phyloP scores from a whole-genome alignment of 176 grass and related monocot genomes.

The Cenchrus purpureus region DNA sequence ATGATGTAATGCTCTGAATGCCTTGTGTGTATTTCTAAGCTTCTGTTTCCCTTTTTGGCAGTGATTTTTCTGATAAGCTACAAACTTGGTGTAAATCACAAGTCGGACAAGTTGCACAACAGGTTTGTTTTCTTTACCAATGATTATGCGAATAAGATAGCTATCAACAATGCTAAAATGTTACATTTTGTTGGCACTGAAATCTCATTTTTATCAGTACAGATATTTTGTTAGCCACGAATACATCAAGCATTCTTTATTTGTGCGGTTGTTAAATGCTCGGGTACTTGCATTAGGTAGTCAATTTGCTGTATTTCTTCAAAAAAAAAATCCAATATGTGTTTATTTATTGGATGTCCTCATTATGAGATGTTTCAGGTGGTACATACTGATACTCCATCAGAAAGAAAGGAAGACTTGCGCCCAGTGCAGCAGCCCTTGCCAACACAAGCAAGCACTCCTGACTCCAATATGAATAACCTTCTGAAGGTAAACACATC shows the following conservation, averaged over 20 bases:
- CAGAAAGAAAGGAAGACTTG: slow-evolving; percentile 34
- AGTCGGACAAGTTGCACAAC: slow-evolving; percentile 46
- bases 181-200: background rate
- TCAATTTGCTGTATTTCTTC: slow-evolving; percentile 15
- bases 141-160: slow-evolving; percentile 1
- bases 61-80: slow-evolving; percentile 82
- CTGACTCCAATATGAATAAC: slow-evolving; percentile 36
- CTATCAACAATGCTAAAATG: slow-evolving; percentile 18
- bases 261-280: background rate
- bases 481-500: slow-evolving; percentile 45
- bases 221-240: slow-evolving; percentile 11
- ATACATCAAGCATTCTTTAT: slow-evolving; percentile 4
- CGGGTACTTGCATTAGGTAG: slow-evolving; percentile 9
- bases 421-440: slow-evolving; percentile 38
- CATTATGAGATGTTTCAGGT: slow-evolving; percentile 47
- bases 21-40: slow-evolving; percentile 15
- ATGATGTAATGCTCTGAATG: background rate
- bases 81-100: slow-evolving; percentile 61
- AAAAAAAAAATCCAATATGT: background rate
- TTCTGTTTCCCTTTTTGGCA: slow-evolving; percentile 51
- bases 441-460: slow-evolving; percentile 13
- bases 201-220: background rate
- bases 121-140: slow-evolving; percentile 57
- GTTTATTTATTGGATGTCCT: slow-evolving; percentile 25
- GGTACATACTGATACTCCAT: slow-evolving; percentile 38